Conservation (phyloP, 176 grass and related monocot genomes). For the Carex cristatella region DNA sequence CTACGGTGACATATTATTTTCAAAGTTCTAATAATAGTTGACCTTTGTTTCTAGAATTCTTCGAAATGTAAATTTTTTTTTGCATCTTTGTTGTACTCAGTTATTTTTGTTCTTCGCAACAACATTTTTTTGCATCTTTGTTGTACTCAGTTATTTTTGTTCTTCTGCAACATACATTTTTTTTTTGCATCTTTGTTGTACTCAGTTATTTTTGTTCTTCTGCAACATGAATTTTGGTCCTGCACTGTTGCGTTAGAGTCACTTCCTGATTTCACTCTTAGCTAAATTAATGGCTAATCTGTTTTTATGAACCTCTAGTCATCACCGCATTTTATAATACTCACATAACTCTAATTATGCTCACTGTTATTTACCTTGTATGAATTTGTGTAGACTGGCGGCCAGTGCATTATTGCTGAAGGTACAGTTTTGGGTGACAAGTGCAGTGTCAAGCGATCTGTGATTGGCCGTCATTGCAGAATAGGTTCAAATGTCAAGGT, state of each 20-base stretch:
- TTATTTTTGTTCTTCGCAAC: not conserved
- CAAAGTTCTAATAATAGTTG: not conserved
- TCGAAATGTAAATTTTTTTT: not conserved
- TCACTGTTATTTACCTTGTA: not conserved
- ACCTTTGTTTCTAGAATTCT: not conserved
- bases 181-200: not conserved
- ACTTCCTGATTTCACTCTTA: not conserved
- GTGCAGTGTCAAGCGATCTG: constrained; percentile 92
- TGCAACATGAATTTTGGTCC: not conserved
- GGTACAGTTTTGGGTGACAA: constrained; percentile 95
- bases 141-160: not conserved
- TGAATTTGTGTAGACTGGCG: constrained; percentile 56
- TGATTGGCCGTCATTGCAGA: constrained; percentile 93
- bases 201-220: not conserved
- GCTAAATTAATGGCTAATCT: not conserved
- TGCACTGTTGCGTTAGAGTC: not conserved
- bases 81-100: not conserved
- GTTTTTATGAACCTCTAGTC: not conserved
- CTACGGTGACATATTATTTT: constrained; percentile 50
- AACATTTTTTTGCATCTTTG: not conserved
- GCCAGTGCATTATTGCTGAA: constrained; percentile 93
- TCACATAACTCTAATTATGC: not conserved
- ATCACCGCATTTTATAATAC: not conserved
- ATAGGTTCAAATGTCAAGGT: constrained; percentile 99
- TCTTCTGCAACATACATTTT: too few species aligned